phyloP scores from a whole-genome alignment of 768 basidiomycete genomes.

The Naganishia antarctica region DNA sequence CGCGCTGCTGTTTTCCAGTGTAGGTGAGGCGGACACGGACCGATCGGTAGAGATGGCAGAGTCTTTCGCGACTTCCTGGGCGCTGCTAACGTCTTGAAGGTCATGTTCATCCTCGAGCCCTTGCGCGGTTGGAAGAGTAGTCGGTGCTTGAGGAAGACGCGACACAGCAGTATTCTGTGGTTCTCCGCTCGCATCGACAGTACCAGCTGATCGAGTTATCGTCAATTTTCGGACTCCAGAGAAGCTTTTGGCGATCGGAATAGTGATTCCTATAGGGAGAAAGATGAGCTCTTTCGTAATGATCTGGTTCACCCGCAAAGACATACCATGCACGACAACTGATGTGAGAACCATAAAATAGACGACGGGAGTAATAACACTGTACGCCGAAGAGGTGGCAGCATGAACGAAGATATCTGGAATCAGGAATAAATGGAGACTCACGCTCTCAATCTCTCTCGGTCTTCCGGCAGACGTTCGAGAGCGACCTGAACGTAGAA shows the following conservation, averaged over 20 bases:
- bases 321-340: slow-evolving; percentile 46
- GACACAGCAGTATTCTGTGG: slow-evolving; percentile 6
- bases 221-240: slow-evolving; percentile 34
- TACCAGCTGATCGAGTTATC: slow-evolving; percentile 27
- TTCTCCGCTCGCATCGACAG: neutral
- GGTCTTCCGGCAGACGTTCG: slow-evolving; percentile 44
- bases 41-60: neutral
- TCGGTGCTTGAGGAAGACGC: slow-evolving; percentile 19
- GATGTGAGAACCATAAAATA: slow-evolving; percentile 50
- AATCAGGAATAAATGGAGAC: slow-evolving; percentile 16
- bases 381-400: neutral
- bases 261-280: slow-evolving; percentile 40
- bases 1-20: neutral
- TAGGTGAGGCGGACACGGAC: neutral
- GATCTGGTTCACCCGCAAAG: neutral
- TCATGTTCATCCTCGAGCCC: slow-evolving; percentile 21
- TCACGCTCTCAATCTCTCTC: slow-evolving; percentile 36
- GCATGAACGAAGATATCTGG: neutral
- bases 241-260: slow-evolving; percentile 48
- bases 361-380: slow-evolving; percentile 46
- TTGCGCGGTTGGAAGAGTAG: slow-evolving; percentile 11
- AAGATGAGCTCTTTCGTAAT: neutral
- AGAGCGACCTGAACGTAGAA: slow-evolving; percentile 51
- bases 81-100: too few species aligned
- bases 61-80: neutral